These are phyloP conservation scores for Boeremia lycopersici DNA, from an alignment of 2,329 filamentous ascomycete species.

Conservation along the genomic window DNA sequence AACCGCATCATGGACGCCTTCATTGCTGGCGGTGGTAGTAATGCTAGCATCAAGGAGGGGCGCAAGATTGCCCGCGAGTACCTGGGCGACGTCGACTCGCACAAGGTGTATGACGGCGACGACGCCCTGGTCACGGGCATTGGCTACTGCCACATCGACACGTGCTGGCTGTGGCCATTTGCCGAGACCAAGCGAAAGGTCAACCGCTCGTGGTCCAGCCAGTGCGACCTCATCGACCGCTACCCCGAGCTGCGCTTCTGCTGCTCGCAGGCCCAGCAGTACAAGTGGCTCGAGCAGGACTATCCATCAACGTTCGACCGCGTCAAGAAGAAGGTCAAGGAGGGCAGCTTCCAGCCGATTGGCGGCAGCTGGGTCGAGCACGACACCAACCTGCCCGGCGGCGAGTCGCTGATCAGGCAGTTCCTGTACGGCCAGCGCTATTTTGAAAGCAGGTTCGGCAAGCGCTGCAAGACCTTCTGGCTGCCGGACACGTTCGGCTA, in stretches of 20 bases:
- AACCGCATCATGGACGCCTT: constrained; percentile 92
- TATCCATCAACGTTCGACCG: constrained; percentile 90
- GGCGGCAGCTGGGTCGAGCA: constrained; percentile 99
- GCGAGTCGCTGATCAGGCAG: constrained; percentile 90
- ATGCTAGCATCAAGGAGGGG: constrained; percentile 77
- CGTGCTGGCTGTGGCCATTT: constrained; percentile 98
- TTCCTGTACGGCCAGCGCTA: constrained; percentile 95
- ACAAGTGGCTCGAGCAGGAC: constrained; percentile 91
- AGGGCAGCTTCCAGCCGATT: constrained; percentile 91
- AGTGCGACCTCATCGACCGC: constrained; percentile 92
- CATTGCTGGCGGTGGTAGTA: constrained; percentile 73
- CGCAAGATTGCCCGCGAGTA: constrained; percentile 85
- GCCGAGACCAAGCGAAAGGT: constrained; percentile 98
- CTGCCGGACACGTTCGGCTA: constrained; percentile 98
- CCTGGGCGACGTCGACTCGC: constrained; percentile 80
- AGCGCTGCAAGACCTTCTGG: constrained; percentile 92
- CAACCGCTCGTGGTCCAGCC: constrained; percentile 93
- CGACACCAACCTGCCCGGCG: constrained; percentile 95
- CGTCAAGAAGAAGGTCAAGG: constrained; percentile 88
- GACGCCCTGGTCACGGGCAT: constrained; percentile 84
- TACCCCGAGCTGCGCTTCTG: constrained; percentile 94
- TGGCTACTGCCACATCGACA: constrained; percentile 97
- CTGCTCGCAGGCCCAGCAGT: constrained; percentile 94
- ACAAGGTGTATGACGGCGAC: constrained; percentile 80
- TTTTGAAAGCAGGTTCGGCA: constrained; percentile 91